Evolutionary conservation across 768 basidiomycete genomes (phyloP).

Genomic region (Leccinum subgranulosum): DNA sequence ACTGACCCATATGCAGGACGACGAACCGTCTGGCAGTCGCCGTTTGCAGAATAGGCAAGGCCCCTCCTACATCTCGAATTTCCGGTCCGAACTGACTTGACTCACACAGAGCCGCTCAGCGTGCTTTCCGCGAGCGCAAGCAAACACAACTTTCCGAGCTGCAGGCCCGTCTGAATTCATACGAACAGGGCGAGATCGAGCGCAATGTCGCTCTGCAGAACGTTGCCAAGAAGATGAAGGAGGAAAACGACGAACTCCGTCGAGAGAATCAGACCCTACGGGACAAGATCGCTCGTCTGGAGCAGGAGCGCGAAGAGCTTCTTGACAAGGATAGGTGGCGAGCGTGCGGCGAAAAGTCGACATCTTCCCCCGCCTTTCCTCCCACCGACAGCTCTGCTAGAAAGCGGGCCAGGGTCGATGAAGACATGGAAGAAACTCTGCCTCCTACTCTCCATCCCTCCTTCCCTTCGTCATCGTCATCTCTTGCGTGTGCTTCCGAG

Average conservation of each 20-base stretch:
- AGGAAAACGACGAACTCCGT: slow-evolving; percentile 76
- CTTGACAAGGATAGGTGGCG: slow-evolving; percentile 52
- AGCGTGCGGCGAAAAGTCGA: slow-evolving; percentile 50
- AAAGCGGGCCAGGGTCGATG: slow-evolving; percentile 38
- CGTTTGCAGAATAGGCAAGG: slow-evolving; percentile 74
- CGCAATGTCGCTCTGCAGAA: slow-evolving; percentile 81
- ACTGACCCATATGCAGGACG: slow-evolving; percentile 25
- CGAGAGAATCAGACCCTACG: slow-evolving; percentile 63
- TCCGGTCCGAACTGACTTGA: slow-evolving; percentile 6
- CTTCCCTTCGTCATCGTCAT: slow-evolving; percentile 40
- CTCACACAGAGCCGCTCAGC: slow-evolving; percentile 71
- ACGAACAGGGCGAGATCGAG: slow-evolving; percentile 90
- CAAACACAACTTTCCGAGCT: slow-evolving; percentile 85
- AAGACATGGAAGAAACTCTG: slow-evolving; percentile 19
- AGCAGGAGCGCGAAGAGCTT: slow-evolving; percentile 33
- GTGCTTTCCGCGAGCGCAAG: slow-evolving; percentile 87
- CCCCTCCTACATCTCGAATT: background rate
- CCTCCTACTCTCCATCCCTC: slow-evolving; percentile 19
- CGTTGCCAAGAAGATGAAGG: slow-evolving; percentile 80
- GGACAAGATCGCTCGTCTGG: slow-evolving; percentile 43
- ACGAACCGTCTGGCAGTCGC: slow-evolving; percentile 55
- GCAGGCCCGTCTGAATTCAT: slow-evolving; percentile 79
- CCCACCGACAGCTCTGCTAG: slow-evolving; percentile 22
- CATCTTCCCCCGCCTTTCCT: slow-evolving; percentile 26
- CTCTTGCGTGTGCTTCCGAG: slow-evolving; percentile 52